Percentiles rank a stretch among this genome's conserved stretches.
phyloP scores from a whole-genome alignment of 2,329 filamentous ascomycete species.

The Furcasterigmium furcatum region DNA sequence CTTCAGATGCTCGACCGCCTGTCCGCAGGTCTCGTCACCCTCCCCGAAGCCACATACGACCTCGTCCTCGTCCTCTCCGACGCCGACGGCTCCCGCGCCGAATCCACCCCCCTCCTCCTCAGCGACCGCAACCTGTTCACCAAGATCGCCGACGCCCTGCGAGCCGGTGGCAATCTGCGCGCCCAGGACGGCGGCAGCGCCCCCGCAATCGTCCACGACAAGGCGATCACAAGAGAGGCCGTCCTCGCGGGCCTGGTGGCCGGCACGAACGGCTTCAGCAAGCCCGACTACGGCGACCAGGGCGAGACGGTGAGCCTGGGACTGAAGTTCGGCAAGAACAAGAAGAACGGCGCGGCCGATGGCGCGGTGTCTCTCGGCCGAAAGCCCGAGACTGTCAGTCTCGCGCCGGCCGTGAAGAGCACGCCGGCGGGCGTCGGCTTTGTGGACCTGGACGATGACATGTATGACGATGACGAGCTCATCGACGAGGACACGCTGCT shows the following conservation, averaged over 20 bases:
- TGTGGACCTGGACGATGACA: constrained; percentile 57
- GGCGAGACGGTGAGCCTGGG: constrained; percentile 21
- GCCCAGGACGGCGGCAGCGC: constrained; percentile 68
- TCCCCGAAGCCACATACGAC: constrained; percentile 78
- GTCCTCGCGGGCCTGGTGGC: constrained; percentile 78
- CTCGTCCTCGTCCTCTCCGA: constrained; percentile 80
- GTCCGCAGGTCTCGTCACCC: constrained; percentile 72
- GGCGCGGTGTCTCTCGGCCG: constrained; percentile 32
- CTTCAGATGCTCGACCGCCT: constrained; percentile 98
- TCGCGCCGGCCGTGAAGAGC: constrained; percentile 32
- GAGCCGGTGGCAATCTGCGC: constrained; percentile 62
- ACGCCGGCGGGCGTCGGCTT: constrained; percentile 60
- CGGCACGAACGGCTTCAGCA: constrained; percentile 64
- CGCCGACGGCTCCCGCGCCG: constrained; percentile 62
- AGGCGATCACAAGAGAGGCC: constrained; percentile 66
- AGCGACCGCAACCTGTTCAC: constrained; percentile 66
- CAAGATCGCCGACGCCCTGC: constrained; percentile 67
- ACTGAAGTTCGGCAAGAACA: constrained; percentile 55
- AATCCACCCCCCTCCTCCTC: constrained; percentile 65
- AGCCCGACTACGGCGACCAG: constrained; percentile 44
- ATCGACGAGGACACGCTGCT: constrained; percentile 90
- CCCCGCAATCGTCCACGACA: constrained; percentile 41
- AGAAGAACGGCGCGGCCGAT: constrained; percentile 33
- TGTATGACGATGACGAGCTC: constrained; percentile 67
- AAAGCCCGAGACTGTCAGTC: constrained; percentile 24